Evolutionary conservation across 371 early-diverging fungal species (phyloP), one percentile per base, ranked within the genome.

Genomic region (Choanephora cucurbitarum): DNA sequence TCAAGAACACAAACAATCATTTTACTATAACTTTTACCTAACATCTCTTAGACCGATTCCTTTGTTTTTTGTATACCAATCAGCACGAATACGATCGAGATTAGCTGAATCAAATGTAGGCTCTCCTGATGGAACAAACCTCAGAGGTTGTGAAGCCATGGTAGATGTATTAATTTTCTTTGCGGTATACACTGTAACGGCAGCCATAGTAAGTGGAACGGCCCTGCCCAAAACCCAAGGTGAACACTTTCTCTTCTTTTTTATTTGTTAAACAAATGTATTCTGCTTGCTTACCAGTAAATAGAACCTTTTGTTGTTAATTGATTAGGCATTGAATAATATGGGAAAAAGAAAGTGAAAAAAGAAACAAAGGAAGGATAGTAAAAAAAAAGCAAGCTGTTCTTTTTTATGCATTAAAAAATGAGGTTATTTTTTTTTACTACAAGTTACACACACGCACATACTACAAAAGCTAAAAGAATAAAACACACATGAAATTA

Each of bases 21-120:
- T 28, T 40, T 19, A 11, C 1, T 17, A 48, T 40, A 11, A 24
- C 15, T 13, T 32, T 55, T 69, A 72, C 75, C 72, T 72, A 19
- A 75, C 75, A 47, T 75, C 75, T 49, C 72, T 64, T 28, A 75
- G 54, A 28, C 75, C 75, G 23, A 75, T 69, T 14, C 75, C 75
- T 13, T 69, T 62, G 28, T 75, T 75, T 45, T 72, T 72, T 44
- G 53, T 55, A 39, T 57, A 58, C 75, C 75, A 75, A 14, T 75
- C 75, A 46, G 60, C 66, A 21, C 72, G 69, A 44, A 75, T 67
- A 40, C 56, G 61, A 58, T 75, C 75, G 46, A 75, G 44, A 22
- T 61, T 64, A 23, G 69, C 75, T 14, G 69, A 67, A 42, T 75
- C 75, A 60, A 45, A 63, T 3, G 24, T 47, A 10, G 70, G 62